These are phyloP conservation scores for Gleditsia sinensis DNA, from an alignment of 306 rosid genomes.

Conservation along the genomic window DNA sequence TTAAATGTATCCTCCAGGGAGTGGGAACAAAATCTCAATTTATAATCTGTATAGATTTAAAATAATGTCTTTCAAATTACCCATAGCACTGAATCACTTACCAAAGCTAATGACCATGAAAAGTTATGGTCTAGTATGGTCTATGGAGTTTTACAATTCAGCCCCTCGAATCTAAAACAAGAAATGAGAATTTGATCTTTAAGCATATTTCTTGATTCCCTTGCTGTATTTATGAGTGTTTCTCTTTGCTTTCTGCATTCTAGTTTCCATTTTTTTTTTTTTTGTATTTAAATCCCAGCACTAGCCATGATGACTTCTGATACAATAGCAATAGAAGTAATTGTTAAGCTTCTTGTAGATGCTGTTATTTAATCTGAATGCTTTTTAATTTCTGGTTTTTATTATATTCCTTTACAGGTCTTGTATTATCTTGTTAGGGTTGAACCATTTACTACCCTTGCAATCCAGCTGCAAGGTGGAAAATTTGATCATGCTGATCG, in stretches of 20 bases:
- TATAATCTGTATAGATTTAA: constrained; percentile 3
- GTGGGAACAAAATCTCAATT: neutral
- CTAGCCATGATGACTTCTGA: neutral
- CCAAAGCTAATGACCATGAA: neutral
- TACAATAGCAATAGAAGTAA: constrained; percentile 15
- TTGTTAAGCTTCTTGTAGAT: constrained; percentile 9
- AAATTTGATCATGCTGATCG: constrained; percentile 99
- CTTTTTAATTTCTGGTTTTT: constrained; percentile 23
- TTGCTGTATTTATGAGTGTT: neutral
- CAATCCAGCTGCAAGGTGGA: constrained; percentile 96
- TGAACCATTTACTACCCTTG: constrained; percentile 95
- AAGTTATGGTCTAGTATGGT: neutral
- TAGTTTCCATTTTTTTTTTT: constrained; percentile 17
- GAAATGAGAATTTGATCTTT: neutral
- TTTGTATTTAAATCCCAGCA: constrained; percentile 2
- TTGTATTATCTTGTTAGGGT: constrained; percentile 91
- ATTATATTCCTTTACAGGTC: constrained; percentile 66
- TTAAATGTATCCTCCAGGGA: neutral
- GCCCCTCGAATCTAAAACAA: constrained; percentile 10
- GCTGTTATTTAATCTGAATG: constrained; percentile 12
- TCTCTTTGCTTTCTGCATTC: constrained; percentile 10
- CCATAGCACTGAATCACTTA: neutral
- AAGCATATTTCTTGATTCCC: neutral
- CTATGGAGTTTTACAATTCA: neutral
- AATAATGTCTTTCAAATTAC: neutral